A percentile compares a stretch with the other conserved stretches of the same genome.
Conservation (phyloP, 176 grass and related monocot species). For the Musa beccarii region DNA sequence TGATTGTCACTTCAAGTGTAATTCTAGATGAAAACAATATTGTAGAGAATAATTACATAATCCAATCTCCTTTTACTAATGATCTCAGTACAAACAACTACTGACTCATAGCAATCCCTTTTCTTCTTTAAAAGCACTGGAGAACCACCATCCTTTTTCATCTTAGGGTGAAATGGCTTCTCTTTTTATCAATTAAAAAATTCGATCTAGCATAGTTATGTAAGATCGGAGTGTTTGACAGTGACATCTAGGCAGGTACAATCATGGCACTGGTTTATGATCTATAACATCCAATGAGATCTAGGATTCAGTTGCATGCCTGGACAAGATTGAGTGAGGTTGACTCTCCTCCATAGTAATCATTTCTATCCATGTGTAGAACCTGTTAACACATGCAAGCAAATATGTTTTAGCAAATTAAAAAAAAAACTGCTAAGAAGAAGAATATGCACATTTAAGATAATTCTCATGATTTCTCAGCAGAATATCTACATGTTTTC, state of each 20-base stretch:
- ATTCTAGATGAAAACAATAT: background rate
- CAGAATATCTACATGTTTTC: constrained; percentile 1
- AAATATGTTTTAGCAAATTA: background rate
- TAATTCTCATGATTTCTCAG: background rate
- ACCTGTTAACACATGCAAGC: constrained; percentile 32
- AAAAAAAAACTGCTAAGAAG: background rate
- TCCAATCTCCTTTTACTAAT: too few relatives aligned
- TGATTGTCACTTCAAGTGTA: background rate
- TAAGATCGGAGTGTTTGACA: background rate
- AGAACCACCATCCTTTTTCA: background rate
- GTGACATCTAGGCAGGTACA: too few relatives aligned
- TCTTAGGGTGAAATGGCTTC: background rate
- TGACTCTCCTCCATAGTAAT: constrained; percentile 82
- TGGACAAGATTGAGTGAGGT: constrained; percentile 78
- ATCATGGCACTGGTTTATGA: background rate
- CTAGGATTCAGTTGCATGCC: constrained; percentile 16
- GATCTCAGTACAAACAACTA: too few relatives aligned
- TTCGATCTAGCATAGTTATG: background rate
- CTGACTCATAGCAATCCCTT: too few relatives aligned
- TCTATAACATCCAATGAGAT: background rate
- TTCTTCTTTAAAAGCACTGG: background rate
- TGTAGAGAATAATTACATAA: background rate
- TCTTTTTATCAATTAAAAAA: background rate
- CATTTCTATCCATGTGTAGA: constrained; percentile 88
- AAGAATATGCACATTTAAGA: background rate